These are phyloP conservation scores for Saccharomyces hybrid DNA, from an alignment of 1,139 yeast genomes.

Conservation along the genomic window DNA sequence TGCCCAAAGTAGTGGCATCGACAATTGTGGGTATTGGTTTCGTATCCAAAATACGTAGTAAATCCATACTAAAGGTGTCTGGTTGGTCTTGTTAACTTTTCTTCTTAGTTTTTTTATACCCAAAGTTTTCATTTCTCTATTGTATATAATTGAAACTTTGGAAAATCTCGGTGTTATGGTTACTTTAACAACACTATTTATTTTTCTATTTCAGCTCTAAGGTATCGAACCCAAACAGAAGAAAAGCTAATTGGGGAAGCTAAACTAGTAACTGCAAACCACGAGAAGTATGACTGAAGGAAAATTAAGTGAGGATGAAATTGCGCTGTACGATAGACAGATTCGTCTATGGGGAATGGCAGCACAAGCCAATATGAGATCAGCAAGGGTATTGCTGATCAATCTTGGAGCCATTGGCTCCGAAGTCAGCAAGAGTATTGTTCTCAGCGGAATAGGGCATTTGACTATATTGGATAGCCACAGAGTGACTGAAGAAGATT, in stretches of 20 bases:
- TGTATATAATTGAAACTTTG: not conserved
- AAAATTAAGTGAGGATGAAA: slow-evolving; percentile 51
- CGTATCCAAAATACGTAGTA: slow-evolving; percentile 67
- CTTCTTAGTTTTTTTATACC: not conserved
- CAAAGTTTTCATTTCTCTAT: not conserved
- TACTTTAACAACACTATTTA: not conserved
- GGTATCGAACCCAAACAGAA: not conserved
- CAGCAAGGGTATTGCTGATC: slow-evolving; percentile 61
- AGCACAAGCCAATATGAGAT: slow-evolving; percentile 75
- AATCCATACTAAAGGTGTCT: slow-evolving; percentile 46
- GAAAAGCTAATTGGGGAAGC: not conserved
- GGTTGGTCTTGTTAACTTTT: not conserved
- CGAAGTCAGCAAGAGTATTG: slow-evolving; percentile 76
- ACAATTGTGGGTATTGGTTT: slow-evolving; percentile 79
- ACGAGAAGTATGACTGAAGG: not conserved
- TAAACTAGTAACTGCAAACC: not conserved
- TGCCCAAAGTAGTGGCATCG: slow-evolving; percentile 37
- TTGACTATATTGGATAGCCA: slow-evolving; percentile 62
- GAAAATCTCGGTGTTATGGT: not conserved
- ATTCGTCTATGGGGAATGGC: slow-evolving; percentile 95
- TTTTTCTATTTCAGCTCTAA: not conserved
- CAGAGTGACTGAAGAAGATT: slow-evolving; percentile 51
- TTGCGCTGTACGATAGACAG: slow-evolving; percentile 90
- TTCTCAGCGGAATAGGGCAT: slow-evolving; percentile 80
- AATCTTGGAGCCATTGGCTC: slow-evolving; percentile 68